Evolutionary conservation across 2,329 filamentous ascomycete species (phyloP).

Genomic region (Colletotrichum sp.): DNA sequence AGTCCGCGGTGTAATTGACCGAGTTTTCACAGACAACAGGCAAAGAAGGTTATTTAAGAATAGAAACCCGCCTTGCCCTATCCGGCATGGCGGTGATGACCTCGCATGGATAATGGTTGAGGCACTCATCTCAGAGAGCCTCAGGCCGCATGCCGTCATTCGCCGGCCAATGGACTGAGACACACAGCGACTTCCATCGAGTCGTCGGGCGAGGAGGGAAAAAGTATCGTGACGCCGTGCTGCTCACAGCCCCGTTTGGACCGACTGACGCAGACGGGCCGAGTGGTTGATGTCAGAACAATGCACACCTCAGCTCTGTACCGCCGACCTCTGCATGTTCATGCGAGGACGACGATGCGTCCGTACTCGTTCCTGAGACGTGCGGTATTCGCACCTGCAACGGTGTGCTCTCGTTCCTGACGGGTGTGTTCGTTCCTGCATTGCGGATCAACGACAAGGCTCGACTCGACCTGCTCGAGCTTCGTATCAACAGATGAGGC

Average conservation of each 20-base stretch:
- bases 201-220: not conserved
- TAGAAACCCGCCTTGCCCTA: slow-evolving; percentile 15
- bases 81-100: slow-evolving; percentile 9
- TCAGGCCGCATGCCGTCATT: not conserved
- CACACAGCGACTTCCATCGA: not conserved
- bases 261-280: slow-evolving; percentile 5
- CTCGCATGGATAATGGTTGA: not conserved
- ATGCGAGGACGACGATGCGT: not conserved
- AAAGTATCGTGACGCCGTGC: not conserved
- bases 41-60: slow-evolving; percentile 24
- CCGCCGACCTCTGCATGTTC: not conserved
- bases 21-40: not conserved
- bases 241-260: slow-evolving; percentile 7
- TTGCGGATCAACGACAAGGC: not conserved
- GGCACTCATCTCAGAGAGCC: not conserved
- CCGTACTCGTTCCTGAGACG: not conserved
- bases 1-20: not conserved
- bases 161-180: slow-evolving; percentile 8
- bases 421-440: not conserved
- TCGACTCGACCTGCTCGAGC: not conserved
- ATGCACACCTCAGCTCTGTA: not conserved
- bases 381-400: not conserved
- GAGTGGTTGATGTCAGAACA: slow-evolving; percentile 4
- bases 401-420: not conserved
- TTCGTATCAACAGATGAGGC: not conserved